Evolutionary conservation across 805 yeast species (phyloP), one percentile per base, ranked within the genome.

Genomic region (Nakazawaea peltata): DNA sequence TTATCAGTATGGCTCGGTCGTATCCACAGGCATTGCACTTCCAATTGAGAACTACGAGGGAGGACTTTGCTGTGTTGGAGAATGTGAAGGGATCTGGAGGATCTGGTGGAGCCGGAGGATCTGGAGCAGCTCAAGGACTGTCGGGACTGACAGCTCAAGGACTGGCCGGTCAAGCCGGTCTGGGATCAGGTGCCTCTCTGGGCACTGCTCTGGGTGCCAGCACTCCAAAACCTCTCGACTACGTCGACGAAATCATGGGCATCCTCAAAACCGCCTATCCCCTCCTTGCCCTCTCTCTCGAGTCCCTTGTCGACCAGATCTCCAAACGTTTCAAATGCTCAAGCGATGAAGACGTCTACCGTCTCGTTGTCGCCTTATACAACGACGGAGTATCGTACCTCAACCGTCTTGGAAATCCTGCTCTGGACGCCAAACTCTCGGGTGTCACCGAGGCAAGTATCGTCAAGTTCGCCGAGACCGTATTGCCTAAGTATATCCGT

Each of bases 21-120:
- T 94, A 83, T 59, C 99, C 99, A 1, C 99, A 92, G 59, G 96
- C 98, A 0, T 68, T 92, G 39, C 97, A 92, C 51, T 92, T 88
- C 77, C 97, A 88, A 50, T 67, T 92, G 47, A 69, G 98, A 39
- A 92, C 98, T 2, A 85, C 97, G 0, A 84, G 83, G 53, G 99
- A 92, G 53, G 98, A 92, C 47, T 85, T 80, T 57, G 79, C 87
- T 3, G 87, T 83, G 2, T 71, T 87, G 35, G 95, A 87, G 54
- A 70, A 28, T n/a, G 34, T 31, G 23, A 39, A 36, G 15, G 14
- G 42, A 24, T 39, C 34, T 23, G 38, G 25, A 26, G 15, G 27
- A 5, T 22, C 34, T 4, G 10, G 23, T 15, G 15, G 41, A 19
- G 39, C 33, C 16, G 39, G 24, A 26, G 15, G 30, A 4, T 19